Conservation (phyloP, 345 rosid species). For the Corymbia maculata region DNA sequence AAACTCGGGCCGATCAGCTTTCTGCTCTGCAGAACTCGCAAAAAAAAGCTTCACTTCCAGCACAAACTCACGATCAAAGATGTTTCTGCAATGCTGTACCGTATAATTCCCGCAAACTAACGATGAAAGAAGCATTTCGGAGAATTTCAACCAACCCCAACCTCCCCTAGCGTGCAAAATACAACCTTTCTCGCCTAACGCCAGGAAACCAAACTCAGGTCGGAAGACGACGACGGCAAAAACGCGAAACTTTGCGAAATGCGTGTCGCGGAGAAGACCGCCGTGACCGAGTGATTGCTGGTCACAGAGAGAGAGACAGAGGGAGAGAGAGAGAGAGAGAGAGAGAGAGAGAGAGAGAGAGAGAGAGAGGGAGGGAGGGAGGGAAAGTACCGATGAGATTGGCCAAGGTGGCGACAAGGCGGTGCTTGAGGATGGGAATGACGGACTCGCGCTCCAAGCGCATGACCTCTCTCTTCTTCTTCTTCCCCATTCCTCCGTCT, state of each 20-base stretch:
- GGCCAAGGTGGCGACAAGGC: conserved; percentile 36
- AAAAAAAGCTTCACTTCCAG: not conserved
- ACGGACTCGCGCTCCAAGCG: conserved; percentile 65
- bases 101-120: not conserved
- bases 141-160: not conserved
- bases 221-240: not conserved
- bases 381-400: conserved; percentile 23
- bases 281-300: not conserved
- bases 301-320: not conserved
- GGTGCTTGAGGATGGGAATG: conserved; percentile 57
- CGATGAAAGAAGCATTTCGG: not conserved
- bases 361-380: not conserved
- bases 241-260: not conserved
- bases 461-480: conserved; percentile 50
- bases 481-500: conserved; percentile 16
- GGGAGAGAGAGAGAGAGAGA: not conserved
- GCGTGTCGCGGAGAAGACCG: not conserved
- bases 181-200: not conserved
- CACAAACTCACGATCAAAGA: not conserved
- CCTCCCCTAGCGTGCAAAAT: not conserved
- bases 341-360: not conserved
- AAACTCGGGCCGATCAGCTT: conserved; percentile 38
- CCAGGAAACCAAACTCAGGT: not conserved
- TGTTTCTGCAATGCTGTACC: not conserved
- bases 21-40: conserved; percentile 12